Conservation (phyloP, 2,329 filamentous ascomycete genomes). For the Aspergillus alliaceus region DNA sequence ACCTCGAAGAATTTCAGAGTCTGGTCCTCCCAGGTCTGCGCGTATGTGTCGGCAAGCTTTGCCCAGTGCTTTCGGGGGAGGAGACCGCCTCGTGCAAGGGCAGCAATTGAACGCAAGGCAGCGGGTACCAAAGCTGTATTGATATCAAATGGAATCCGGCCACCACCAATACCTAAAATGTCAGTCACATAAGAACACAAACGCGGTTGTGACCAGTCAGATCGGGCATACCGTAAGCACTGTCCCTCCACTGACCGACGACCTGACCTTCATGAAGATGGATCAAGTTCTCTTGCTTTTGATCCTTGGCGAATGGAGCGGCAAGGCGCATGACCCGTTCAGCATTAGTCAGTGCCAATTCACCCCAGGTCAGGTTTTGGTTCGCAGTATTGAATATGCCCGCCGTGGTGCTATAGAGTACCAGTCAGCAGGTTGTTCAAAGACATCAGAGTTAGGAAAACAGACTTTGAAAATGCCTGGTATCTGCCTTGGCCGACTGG, state of each 20-base stretch:
- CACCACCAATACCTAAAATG: neutral
- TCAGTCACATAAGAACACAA: too few relatives aligned
- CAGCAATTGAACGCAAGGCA: neutral
- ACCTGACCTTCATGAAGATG: neutral
- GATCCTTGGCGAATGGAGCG: neutral
- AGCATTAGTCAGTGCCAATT: neutral
- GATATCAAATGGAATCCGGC: neutral
- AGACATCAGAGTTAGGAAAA: too few relatives aligned
- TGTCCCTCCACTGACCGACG: neutral
- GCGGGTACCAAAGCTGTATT: neutral
- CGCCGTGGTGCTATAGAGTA: neutral
- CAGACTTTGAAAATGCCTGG: neutral
- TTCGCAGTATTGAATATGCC: neutral
- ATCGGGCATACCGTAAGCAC: neutral
- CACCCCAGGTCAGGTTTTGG: neutral
- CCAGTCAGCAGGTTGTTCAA: too few relatives aligned
- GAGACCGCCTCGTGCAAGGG: neutral
- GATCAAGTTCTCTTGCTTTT: neutral
- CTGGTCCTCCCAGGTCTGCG: neutral
- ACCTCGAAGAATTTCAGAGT: neutral
- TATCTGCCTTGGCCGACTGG: neutral
- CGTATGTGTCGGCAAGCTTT: neutral
- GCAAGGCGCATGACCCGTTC: neutral
- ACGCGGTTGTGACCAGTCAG: too few relatives aligned
- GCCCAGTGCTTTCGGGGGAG: neutral